A percentile compares a stretch with the other conserved stretches of the same genome.
Evolutionary conservation across 2,329 filamentous ascomycete species (phyloP).

Genomic region (Phialophora chinensis): DNA sequence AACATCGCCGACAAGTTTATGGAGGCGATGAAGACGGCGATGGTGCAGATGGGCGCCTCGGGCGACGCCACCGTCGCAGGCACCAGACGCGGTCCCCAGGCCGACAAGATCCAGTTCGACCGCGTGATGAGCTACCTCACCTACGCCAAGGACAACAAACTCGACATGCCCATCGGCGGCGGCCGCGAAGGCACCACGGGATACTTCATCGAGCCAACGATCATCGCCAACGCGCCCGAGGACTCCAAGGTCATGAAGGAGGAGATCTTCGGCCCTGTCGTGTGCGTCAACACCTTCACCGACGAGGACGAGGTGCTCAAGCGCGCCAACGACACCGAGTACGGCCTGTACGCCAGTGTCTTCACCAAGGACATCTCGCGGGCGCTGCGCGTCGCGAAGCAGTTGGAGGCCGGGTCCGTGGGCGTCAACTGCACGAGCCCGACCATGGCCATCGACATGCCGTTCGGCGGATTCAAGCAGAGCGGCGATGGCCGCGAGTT

Average conservation of each 20-base stretch:
- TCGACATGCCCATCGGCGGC: slow-evolving; percentile 60
- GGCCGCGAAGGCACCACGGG: slow-evolving; percentile 53
- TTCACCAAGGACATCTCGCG: slow-evolving; percentile 61
- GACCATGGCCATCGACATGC: slow-evolving; percentile 42
- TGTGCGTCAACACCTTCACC: slow-evolving; percentile 67
- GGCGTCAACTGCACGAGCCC: slow-evolving; percentile 63
- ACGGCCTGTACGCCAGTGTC: slow-evolving; percentile 63
- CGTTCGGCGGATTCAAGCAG: slow-evolving; percentile 46
- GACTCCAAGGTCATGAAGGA: slow-evolving; percentile 62
- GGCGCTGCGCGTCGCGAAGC: slow-evolving; percentile 59
- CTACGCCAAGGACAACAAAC: slow-evolving; percentile 61
- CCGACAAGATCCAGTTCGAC: slow-evolving; percentile 70
- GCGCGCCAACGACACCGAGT: slow-evolving; percentile 60
- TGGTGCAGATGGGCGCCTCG: slow-evolving; percentile 39
- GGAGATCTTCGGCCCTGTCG: slow-evolving; percentile 68
- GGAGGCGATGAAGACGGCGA: slow-evolving; percentile 55
- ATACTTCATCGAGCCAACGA: slow-evolving; percentile 65
- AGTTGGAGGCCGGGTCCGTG: slow-evolving; percentile 63
- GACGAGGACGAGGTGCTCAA: slow-evolving; percentile 66
- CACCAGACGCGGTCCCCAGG: slow-evolving; percentile 65
- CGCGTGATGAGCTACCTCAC: slow-evolving; percentile 63
- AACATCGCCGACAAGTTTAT: slow-evolving; percentile 59
- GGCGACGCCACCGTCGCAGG: slow-evolving; percentile 49
- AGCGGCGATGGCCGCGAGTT: slow-evolving; percentile 43
- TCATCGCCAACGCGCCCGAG: slow-evolving; percentile 64